Evolutionary conservation across 2,329 filamentous ascomycete species (phyloP), one percentile per base, ranked within the genome.

Genomic region (Fusarium abutilonis): DNA sequence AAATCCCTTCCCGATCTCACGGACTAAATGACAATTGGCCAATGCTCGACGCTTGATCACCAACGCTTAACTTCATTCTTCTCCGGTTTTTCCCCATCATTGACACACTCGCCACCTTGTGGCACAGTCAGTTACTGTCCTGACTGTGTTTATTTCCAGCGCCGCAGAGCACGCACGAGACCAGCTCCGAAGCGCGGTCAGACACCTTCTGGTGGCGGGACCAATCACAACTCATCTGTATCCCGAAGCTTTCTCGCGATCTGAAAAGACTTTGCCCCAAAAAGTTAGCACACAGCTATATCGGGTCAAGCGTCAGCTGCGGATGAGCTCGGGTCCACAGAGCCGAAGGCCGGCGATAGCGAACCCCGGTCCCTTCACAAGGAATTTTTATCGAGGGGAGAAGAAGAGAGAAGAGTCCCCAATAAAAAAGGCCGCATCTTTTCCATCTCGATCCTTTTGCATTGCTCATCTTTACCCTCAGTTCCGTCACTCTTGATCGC

Each of bases 201-300:
- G 41, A 36, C 46, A 48, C 44, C 64, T 70, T 67, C 67, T 53
- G 66, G 54, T 36, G 61, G 31, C 70, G 67, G 67, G 56, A 8
- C 71, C 71, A 73, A 73, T 71, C 43, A 63, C 2, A 13, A n/a
- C 7, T 7, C 4, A 17, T 2, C 13, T 26, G 63, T 60, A 60
- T 55, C 64, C 70, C 71, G 71, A 71, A 44, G 70, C 63, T 73
- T 73, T 73, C 68, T 73, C 71, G 71, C 71, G 56, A 50, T 46
- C 43, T 55, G 49, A 38, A 14, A 5, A 7, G n/a, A 40, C 65
- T 41, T 60, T 63, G 2, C 68, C 38, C 1, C 4, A 49, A 23
- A 3, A 4, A 29, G 67, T 43, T 70, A 70, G 56, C 1, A 0
- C 0, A 0, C 2, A 6, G 6, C 49, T 45, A 38, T 36, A 70